Evolutionary conservation across 306 rosid species (phyloP), one percentile per base, ranked within the genome.

Genomic region (Canavalia ensiformis): DNA sequence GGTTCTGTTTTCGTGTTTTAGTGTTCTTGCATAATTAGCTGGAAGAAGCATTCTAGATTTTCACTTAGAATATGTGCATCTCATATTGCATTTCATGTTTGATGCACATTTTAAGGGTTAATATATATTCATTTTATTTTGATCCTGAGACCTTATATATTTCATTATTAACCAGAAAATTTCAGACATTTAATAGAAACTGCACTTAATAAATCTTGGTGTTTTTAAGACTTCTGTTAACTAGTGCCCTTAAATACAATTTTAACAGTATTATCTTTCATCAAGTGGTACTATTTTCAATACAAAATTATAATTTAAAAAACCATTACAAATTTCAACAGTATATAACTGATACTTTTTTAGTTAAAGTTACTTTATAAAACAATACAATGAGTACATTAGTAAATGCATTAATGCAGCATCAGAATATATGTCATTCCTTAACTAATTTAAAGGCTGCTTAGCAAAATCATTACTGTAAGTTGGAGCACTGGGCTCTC

Each of bases 361-460:
- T 9, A 3, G 30, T n/a, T 42, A 2, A 44, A 68, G 47, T 56
- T 60, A 9, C 41, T 31, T 68, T 37, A 37, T 2, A 37, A 37
- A 37, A 4, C 29, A 35, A 18, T 18, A 33, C 35, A 39, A 29
- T 0, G 46, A 64, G 25, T 55, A 76, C 59, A 62, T 7, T n/a
- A 34, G 62, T 63, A 57, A 47, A 62, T 77, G 39, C 60, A 64
- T 50, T 52, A 25, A 66, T 56, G 35, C 59, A 55, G 12, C 47
- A 77, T 56, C 25, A 76, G 69, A 76, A n/a, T 31, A 13, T 75
- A 59, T 59, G 46, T 46, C 80, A 76, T 62, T 76, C 25, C 60
- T 60, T 46, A 18, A 33, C 62, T 18, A 34, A 28, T 49, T 62
- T 30, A 18, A 28, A 52, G 72, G 80, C 28, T 33, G 37, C 34